Evolutionary conservation across 2,329 filamentous ascomycete genomes (phyloP).

Genomic region (Aplosporella prunicola): DNA sequence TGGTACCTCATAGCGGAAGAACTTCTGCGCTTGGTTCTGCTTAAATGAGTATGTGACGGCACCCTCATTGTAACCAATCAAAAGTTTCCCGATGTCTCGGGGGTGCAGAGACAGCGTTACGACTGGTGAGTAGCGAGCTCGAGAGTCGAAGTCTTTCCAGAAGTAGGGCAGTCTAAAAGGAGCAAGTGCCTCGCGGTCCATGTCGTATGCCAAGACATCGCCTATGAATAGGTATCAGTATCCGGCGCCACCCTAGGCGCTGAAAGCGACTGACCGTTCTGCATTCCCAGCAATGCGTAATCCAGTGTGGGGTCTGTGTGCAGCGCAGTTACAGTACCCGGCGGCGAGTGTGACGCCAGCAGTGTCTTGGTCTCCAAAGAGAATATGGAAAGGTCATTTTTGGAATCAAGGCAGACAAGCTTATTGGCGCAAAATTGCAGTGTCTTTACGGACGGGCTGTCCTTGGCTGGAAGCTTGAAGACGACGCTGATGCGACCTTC

Average conservation of each 20-base stretch:
- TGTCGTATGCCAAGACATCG: conserved; percentile 84
- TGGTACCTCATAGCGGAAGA: conserved; percentile 74
- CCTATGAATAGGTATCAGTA: conserved; percentile 33
- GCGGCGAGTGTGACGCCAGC: conserved; percentile 61
- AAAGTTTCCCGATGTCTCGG: conserved; percentile 78
- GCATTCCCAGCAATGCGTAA: conserved; percentile 79
- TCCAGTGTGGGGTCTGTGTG: conserved; percentile 84
- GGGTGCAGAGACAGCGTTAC: conserved; percentile 80
- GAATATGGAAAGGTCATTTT: conserved; percentile 78
- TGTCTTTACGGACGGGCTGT: conserved; percentile 65
- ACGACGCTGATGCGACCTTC: conserved; percentile 69
- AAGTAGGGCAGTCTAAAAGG: conserved; percentile 79
- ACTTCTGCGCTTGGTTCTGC: conserved; percentile 67
- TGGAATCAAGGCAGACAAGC: conserved; percentile 73
- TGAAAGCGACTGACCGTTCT: conserved; percentile 45
- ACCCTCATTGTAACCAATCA: conserved; percentile 85
- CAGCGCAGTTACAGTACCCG: conserved; percentile 64
- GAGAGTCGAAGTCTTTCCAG: conserved; percentile 66
- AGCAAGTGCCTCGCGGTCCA: conserved; percentile 69
- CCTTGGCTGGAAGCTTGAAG: conserved; percentile 58
- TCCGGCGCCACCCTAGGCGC: background rate
- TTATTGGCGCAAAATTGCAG: conserved; percentile 82
- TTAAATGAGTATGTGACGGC: conserved; percentile 93
- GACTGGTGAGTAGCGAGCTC: conserved; percentile 54
- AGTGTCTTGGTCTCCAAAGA: conserved; percentile 62